phyloP scores from a whole-genome alignment of 1,139 yeast species.

The Barnettozyma hawaiiensis region DNA sequence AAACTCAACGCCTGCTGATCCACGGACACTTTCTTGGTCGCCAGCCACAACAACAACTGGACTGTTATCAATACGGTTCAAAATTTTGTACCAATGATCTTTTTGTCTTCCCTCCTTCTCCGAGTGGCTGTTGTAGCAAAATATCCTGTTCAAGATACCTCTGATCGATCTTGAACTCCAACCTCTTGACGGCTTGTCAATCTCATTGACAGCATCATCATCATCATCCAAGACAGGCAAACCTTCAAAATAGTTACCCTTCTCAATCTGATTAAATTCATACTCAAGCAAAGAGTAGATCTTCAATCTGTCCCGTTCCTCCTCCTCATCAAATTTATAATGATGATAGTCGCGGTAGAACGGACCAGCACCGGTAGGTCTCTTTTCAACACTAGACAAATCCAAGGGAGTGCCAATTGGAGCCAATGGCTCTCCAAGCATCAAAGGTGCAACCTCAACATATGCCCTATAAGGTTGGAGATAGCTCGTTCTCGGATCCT shows the following conservation, averaged over 20 bases:
- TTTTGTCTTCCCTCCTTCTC: no score
- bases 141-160: conserved; percentile 4
- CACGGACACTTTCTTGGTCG: neutral
- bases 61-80: conserved; percentile 14
- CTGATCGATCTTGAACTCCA: neutral
- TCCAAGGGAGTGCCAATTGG: conserved; percentile 19
- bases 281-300: conserved; percentile 17
- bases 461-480: conserved; percentile 16
- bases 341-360: conserved; percentile 9
- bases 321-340: neutral
- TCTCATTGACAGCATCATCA: neutral
- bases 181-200: neutral
- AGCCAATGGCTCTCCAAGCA: conserved; percentile 19
- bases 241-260: conserved; percentile 2
- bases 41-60: neutral
- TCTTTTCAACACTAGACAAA: conserved; percentile 14
- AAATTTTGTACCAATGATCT: conserved; percentile 22
- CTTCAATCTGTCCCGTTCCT: conserved; percentile 18
- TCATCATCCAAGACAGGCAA: conserved; percentile 3
- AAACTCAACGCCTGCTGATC: neutral
- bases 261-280: conserved; percentile 14
- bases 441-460: conserved; percentile 19
- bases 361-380: conserved; percentile 11
- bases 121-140: conserved; percentile 6
- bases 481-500: conserved; percentile 12